Evolutionary conservation across 345 rosid species (phyloP), one percentile per base, ranked within the genome.

Genomic region (Acer saccharum): DNA sequence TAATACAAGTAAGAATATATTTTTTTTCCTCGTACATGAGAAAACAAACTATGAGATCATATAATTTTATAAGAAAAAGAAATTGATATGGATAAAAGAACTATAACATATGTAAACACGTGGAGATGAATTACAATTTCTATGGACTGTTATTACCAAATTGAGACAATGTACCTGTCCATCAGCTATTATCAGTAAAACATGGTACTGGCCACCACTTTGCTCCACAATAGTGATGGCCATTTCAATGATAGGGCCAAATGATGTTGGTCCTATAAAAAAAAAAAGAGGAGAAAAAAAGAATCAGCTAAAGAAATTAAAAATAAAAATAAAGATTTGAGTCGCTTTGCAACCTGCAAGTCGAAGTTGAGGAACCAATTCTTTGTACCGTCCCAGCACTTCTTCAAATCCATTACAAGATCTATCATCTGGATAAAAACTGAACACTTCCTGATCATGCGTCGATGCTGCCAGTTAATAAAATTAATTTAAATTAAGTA

Each of bases 121-220:
- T 10, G 77, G 10, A 5, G 21, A 17, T 27, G 11, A 10, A 62
- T 27, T 64, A 74, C 32, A 44, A 39, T 16, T 74, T 74, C 54
- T 4, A 62, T 9, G 2, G 12, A 62, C 25, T 3, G 61, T 23
- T 43, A 62, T 10, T 23, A 32, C 14, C 48, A 21, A 65, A 73
- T 13, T 61, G 68, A 63, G 27, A 27, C 21, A 35, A 60, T 52
- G 20, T 86, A 94, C 98, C 98, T 94, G 99, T 13, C 99, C 99
- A 81, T 96, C 99, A 20, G 99, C 99, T 74, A 96, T 91, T 77
- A 96, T 91, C 83, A 94, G 65, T 81, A 96, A 78, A 41, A 96
- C 99, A 69, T 96, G 99, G 87, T 94, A 96, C 71, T 96, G 99
- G 32, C 98, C 98, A 63, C 93, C 90, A 78, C 97, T 94, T 84